These are phyloP conservation scores for Buxus sempervirens DNA, from an alignment of 164 flowering plant species.

Conservation along the genomic window DNA sequence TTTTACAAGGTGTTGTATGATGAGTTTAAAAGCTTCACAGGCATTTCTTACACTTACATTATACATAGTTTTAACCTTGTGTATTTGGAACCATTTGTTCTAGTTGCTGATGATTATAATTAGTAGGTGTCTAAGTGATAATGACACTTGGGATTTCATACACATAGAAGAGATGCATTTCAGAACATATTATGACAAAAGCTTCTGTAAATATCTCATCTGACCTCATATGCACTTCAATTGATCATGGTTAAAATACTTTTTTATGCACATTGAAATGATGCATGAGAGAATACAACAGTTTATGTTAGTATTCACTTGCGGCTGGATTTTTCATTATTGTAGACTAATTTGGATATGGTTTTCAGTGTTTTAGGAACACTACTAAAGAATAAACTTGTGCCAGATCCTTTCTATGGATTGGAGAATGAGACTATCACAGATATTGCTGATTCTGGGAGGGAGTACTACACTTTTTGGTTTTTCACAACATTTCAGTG, in stretches of 20 bases:
- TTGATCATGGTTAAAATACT: no score
- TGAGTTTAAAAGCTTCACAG: neutral
- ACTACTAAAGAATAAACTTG: conserved; percentile 72
- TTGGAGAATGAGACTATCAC: conserved; percentile 74
- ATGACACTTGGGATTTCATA: neutral
- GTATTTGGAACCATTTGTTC: neutral
- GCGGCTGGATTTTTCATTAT: neutral
- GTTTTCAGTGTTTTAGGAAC: no score
- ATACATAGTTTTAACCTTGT: neutral
- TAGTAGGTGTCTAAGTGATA: neutral
- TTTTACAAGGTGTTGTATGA: neutral
- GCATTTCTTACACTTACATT: neutral
- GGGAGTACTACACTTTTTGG: conserved; percentile 96
- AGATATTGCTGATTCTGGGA: conserved; percentile 93
- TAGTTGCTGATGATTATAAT: neutral
- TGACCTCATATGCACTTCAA: no score
- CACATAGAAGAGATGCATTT: neutral
- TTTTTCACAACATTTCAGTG: conserved; percentile 78
- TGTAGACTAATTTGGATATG: conserved; percentile 4
- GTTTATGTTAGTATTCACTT: no score
- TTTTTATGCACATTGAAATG: no score
- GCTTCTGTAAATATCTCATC: no score
- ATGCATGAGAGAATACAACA: neutral
- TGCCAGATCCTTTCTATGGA: conserved; percentile 97
- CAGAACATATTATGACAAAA: neutral